Base-by-base conservation (phyloP, 1,284 basidiomycete genomes). In the Fistulinella cinereoalba region DNA sequence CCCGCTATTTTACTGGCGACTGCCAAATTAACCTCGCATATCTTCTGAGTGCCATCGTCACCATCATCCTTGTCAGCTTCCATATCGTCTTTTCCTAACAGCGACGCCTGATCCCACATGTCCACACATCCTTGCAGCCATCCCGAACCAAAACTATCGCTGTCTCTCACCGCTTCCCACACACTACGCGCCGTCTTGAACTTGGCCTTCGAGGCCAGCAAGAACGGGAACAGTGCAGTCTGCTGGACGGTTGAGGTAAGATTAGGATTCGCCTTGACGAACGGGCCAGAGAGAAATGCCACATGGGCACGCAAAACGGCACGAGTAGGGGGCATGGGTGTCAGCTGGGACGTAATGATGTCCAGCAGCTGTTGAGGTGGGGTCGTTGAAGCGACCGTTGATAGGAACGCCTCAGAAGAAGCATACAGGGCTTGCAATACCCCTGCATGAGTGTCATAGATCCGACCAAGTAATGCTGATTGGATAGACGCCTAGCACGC, bases 391-490 rank as follows among this genome's bases (percentile, higher is more conserved):
- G 22, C 28, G 2, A 66, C 41, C 24, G 81, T 56, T 0, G 75
- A 71, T 3, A 79, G 65, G 34, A 88, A 60, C 1, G 67, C 42
- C 5, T 66, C 56, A 1, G 81, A 68, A 6, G 74, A 62, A 1
- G 70, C 66, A 61, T 93, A 93, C 2, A 95, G 68, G 0, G 75
- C 77, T 29, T 83, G 72, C 11, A 92, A 65, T 9, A 95, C 86
- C 0, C 66, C 56, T 2, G 69, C 51, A 28, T 80, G 75, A 4
- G 75, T 71, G 57, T 96, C 92, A 40, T 81, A 75, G 3, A 89
- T 62, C 2, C 88, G 79, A 12, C 81, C 75, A 16, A 83, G 57
- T 6, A 88, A 67, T 2, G 81, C 78, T 8, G 74, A 72, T 25
- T 69, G 70, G 16, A 80, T 63, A 3, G 79, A 73, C 41, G 73